These are phyloP conservation scores for Penicillium samsonianum DNA, from an alignment of 495 filamentous ascomycete species.

Conservation along the genomic window DNA sequence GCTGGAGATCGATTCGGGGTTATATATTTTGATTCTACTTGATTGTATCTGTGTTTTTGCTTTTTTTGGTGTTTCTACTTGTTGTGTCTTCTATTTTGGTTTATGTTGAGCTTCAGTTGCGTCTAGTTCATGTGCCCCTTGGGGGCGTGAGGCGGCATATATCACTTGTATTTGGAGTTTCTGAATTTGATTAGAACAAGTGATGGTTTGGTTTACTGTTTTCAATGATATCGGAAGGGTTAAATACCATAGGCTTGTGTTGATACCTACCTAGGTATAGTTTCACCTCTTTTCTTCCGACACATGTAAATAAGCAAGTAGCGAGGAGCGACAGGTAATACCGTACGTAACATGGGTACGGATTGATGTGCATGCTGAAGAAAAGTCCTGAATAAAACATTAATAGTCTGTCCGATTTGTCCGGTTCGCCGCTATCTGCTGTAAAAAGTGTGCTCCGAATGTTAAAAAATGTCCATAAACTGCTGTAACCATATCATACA, in stretches of 20 bases:
- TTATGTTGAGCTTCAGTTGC: not conserved
- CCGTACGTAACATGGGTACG: not conserved
- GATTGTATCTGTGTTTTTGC: not conserved
- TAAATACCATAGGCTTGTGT: not conserved
- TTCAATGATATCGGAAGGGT: not conserved
- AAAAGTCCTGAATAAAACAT: not conserved
- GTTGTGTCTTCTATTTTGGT: too few species aligned
- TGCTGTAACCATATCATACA: constrained; percentile 6
- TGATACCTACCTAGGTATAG: not conserved
- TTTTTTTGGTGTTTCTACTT: not conserved
- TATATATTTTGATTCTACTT: not conserved
- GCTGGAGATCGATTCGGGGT: not conserved
- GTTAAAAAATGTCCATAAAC: constrained; percentile 2
- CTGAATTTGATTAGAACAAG: not conserved
- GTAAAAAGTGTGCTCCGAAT: constrained; percentile 1
- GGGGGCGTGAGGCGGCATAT: not conserved
- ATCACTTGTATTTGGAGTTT: not conserved
- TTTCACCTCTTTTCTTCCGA: not conserved
- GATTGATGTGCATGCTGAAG: not conserved
- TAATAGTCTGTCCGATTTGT: not conserved
- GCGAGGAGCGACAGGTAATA: not conserved
- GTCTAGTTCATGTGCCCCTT: not conserved
- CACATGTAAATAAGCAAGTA: not conserved
- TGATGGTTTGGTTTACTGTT: not conserved
- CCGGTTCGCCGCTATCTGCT: not conserved